A percentile compares a stretch with the other conserved stretches of the same genome.
These are phyloP conservation scores for Penicillium manginii DNA, from an alignment of 495 filamentous ascomycete genomes.

Conservation along the genomic window DNA sequence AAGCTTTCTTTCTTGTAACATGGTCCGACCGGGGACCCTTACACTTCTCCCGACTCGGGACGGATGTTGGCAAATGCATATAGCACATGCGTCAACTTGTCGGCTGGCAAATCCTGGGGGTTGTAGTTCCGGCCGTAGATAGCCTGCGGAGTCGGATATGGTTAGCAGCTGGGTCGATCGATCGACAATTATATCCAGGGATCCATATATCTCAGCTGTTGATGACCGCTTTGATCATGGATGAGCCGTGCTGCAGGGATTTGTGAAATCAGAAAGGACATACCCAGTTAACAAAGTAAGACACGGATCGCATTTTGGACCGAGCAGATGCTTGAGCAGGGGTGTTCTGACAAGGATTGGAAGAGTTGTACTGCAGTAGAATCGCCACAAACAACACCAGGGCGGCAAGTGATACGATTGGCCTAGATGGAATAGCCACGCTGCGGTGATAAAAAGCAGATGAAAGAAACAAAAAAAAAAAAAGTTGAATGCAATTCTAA, in stretches of 20 bases:
- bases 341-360: slow-evolving; percentile 13
- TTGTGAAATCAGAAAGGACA: slow-evolving; percentile 15
- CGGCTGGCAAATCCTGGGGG: slow-evolving; percentile 83
- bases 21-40: slow-evolving; percentile 24
- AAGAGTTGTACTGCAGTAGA: slow-evolving; percentile 21
- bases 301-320: slow-evolving; percentile 47
- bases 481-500: neutral
- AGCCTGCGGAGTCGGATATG: slow-evolving; percentile 53
- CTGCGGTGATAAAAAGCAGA: neutral
- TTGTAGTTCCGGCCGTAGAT: slow-evolving; percentile 85
- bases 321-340: slow-evolving; percentile 31
- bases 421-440: slow-evolving; percentile 24
- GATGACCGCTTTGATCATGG: neutral
- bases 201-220: slow-evolving; percentile 1
- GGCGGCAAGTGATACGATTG: slow-evolving; percentile 20
- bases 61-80: slow-evolving; percentile 88
- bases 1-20: slow-evolving; percentile 3
- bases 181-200: slow-evolving; percentile 1
- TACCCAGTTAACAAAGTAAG: slow-evolving; percentile 64
- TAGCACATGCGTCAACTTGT: slow-evolving; percentile 88
- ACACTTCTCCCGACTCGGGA: slow-evolving; percentile 78
- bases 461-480: too few relatives aligned
- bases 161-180: neutral
- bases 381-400: slow-evolving; percentile 28
- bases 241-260: neutral